Conservation (phyloP, 1,139 yeast species). For the Arxiozyma heterogenica region DNA sequence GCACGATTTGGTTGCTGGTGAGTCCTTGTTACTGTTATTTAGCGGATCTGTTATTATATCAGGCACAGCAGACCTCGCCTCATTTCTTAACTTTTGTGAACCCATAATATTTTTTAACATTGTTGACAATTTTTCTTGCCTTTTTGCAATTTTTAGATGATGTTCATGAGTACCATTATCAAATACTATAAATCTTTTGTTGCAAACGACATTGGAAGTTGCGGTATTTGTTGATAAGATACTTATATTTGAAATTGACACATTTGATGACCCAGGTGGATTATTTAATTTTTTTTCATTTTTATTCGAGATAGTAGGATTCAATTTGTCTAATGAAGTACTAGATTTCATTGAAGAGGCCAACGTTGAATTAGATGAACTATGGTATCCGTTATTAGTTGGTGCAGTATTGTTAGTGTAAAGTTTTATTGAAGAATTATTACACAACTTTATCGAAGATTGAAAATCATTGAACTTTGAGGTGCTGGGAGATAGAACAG, state of each 20-base stretch:
- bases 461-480: background rate
- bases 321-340: background rate
- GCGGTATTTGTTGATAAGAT: slow-evolving; percentile 3
- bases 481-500: background rate
- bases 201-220: background rate
- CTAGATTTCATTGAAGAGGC: background rate
- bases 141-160: slow-evolving; percentile 60
- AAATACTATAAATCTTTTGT: slow-evolving; percentile 21
- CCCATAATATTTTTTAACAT: slow-evolving; percentile 84
- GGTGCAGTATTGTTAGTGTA: background rate
- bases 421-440: background rate
- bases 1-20: background rate
- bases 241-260: background rate
- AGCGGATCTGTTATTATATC: slow-evolving; percentile 36
- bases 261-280: background rate
- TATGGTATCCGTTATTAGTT: background rate
- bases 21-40: slow-evolving; percentile 14
- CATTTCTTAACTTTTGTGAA: slow-evolving; percentile 70
- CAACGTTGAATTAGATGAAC: background rate
- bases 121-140: slow-evolving; percentile 80
- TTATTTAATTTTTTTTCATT: background rate
- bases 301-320: background rate
- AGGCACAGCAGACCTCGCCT: slow-evolving; percentile 80
- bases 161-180: slow-evolving; percentile 76
- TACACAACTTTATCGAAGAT: background rate